Conservation (phyloP, 2,329 filamentous ascomycete genomes). For the Fusarium continuum region DNA sequence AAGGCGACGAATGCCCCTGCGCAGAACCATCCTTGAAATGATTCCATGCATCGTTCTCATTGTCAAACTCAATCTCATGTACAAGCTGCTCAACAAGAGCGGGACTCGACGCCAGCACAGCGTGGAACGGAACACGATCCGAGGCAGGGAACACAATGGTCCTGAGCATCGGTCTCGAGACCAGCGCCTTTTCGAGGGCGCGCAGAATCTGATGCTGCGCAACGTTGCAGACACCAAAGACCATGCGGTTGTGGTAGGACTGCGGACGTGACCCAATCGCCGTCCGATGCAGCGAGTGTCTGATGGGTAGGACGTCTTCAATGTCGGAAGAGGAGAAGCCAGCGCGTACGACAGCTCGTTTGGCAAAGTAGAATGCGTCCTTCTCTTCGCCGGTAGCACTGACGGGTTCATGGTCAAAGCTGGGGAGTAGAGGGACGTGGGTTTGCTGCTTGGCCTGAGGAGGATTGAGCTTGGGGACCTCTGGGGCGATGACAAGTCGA, state of each 20-base stretch:
- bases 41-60: slow-evolving; percentile 34
- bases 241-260: slow-evolving; percentile 48
- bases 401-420: not conserved
- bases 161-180: slow-evolving; percentile 44
- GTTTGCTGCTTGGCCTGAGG: not conserved
- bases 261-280: slow-evolving; percentile 47
- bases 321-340: slow-evolving; percentile 37
- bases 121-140: slow-evolving; percentile 41
- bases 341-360: slow-evolving; percentile 11
- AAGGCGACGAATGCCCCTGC: slow-evolving; percentile 31
- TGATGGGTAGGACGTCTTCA: slow-evolving; percentile 46
- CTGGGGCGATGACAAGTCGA: slow-evolving; percentile 12
- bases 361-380: slow-evolving; percentile 9
- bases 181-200: slow-evolving; percentile 43
- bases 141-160: slow-evolving; percentile 39
- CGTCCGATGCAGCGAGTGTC: slow-evolving; percentile 44
- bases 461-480: not conserved
- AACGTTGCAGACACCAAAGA: slow-evolving; percentile 42
- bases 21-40: slow-evolving; percentile 34
- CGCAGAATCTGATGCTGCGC: slow-evolving; percentile 37
- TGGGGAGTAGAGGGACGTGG: not conserved
- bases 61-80: slow-evolving; percentile 30
- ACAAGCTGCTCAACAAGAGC: slow-evolving; percentile 43
- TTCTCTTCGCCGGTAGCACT: not conserved
- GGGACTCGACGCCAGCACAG: slow-evolving; percentile 34